Conservation (phyloP, 169 alveolate species). For the Cryptosporidium parvum region DNA sequence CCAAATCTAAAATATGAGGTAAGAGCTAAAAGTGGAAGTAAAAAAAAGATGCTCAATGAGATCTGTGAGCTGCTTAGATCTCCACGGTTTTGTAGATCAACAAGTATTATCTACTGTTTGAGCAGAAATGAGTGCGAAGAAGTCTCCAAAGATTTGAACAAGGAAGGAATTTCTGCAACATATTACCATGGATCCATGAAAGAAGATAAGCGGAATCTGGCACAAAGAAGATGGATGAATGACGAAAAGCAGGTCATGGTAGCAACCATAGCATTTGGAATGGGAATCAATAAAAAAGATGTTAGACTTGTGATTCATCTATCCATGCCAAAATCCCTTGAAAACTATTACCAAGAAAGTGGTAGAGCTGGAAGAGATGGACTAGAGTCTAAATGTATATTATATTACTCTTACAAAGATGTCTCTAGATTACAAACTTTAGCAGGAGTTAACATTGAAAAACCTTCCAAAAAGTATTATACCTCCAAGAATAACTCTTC, state of each 20-base stretch:
- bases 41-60: conserved; percentile 81
- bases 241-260: conserved; percentile 93
- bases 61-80: conserved; percentile 80
- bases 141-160: conserved; percentile 88
- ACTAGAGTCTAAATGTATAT: conserved; percentile 79
- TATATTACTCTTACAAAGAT: conserved; percentile 84
- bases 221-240: conserved; percentile 91
- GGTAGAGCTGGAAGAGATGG: conserved; percentile 98
- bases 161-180: conserved; percentile 85
- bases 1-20: conserved; percentile 89
- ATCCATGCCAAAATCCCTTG: conserved; percentile 96
- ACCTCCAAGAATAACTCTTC: conserved; percentile 66
- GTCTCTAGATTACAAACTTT: conserved; percentile 79
- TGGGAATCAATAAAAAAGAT: conserved; percentile 99
- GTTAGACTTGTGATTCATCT: conserved; percentile 98
- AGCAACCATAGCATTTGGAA: conserved; percentile 99
- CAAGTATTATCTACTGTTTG: conserved; percentile 95
- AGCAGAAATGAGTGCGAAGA: conserved; percentile 94
- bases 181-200: conserved; percentile 87
- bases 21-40: conserved; percentile 53
- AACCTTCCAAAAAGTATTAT: neutral
- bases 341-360: conserved; percentile 97
- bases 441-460: conserved; percentile 56
- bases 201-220: conserved; percentile 79
- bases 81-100: conserved; percentile 37